phyloP scores from a whole-genome alignment of 2,329 filamentous ascomycete genomes.

The Stromatinia cepivora region DNA sequence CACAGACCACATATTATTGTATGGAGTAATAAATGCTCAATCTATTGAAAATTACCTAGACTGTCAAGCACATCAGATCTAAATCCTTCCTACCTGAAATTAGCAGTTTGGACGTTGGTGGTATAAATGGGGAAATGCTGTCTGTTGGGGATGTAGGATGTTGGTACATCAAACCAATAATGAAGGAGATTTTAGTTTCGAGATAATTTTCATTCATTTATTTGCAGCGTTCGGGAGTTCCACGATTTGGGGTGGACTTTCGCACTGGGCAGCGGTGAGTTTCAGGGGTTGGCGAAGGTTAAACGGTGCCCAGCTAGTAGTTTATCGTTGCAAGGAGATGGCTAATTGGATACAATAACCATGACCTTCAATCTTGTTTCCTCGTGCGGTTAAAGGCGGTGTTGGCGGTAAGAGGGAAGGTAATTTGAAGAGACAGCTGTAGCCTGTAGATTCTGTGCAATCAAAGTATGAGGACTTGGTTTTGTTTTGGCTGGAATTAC shows the following conservation, averaged over 20 bases:
- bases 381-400: conserved; percentile 4
- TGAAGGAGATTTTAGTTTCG: conserved; percentile 17
- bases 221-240: conserved; percentile 14
- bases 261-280: conserved; percentile 17
- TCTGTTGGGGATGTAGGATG: conserved; percentile 1
- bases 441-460: neutral
- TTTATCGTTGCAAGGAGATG: conserved; percentile 17
- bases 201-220: conserved; percentile 15
- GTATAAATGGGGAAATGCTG: conserved; percentile 5
- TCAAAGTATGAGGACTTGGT: neutral
- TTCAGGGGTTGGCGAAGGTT: conserved; percentile 17
- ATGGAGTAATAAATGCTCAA: conserved; percentile 14
- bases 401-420: conserved; percentile 15
- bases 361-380: conserved; percentile 11
- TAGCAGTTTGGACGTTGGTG: conserved; percentile 12
- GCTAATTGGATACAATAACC: neutral
- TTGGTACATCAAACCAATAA: conserved; percentile 13
- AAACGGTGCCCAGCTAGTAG: conserved; percentile 13
- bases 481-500: neutral
- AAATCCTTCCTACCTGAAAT: conserved; percentile 6
- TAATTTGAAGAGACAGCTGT: neutral
- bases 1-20: conserved; percentile 19
- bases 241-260: conserved; percentile 7
- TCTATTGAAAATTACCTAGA: conserved; percentile 8
- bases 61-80: conserved; percentile 12